Evolutionary conservation across 495 filamentous ascomycete genomes (phyloP).

Genomic region (Chlorociboria aeruginascens): DNA sequence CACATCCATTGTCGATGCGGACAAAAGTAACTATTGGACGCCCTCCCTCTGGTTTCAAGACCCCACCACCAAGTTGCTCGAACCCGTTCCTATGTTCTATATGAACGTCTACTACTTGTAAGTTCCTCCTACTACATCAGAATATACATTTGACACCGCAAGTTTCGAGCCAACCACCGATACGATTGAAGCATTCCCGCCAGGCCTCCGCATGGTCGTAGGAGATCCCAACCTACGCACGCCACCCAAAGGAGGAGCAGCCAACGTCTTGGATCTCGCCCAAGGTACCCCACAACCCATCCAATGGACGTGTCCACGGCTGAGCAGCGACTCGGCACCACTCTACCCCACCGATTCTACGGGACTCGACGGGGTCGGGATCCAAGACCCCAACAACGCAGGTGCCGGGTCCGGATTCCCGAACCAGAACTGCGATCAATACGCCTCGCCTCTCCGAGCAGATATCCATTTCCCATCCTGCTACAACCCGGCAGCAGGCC

Average conservation of each 20-base stretch:
- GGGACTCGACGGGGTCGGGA: constrained; percentile 28
- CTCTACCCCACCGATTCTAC: constrained; percentile 16
- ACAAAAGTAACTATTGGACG: constrained; percentile 67
- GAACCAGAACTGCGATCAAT: constrained; percentile 45
- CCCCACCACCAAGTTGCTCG: constrained; percentile 49
- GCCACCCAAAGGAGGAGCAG: constrained; percentile 24
- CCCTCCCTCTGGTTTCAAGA: constrained; percentile 52
- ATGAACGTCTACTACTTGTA: constrained; percentile 56
- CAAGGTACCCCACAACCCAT: constrained; percentile 27
- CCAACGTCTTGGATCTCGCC: constrained; percentile 13
- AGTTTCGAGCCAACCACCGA: constrained; percentile 26
- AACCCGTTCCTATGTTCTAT: constrained; percentile 48
- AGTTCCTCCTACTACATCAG: constrained; percentile 8
- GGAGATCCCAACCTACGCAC: constrained; percentile 45
- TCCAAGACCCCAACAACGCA: constrained; percentile 36
- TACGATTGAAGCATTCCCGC: constrained; percentile 39
- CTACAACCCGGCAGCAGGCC: constrained; percentile 64
- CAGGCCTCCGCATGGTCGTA: constrained; percentile 62
- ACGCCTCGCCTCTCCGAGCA: constrained; percentile 42
- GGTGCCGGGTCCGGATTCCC: constrained; percentile 31
- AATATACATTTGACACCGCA: constrained; percentile 17
- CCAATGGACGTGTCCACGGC: constrained; percentile 35
- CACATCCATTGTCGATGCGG: constrained; percentile 46
- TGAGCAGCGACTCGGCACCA: constrained; percentile 15
- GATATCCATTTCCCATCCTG: constrained; percentile 88